Conservation (phyloP, 495 filamentous ascomycete species). For the Penicillium psychrofluorescens region DNA sequence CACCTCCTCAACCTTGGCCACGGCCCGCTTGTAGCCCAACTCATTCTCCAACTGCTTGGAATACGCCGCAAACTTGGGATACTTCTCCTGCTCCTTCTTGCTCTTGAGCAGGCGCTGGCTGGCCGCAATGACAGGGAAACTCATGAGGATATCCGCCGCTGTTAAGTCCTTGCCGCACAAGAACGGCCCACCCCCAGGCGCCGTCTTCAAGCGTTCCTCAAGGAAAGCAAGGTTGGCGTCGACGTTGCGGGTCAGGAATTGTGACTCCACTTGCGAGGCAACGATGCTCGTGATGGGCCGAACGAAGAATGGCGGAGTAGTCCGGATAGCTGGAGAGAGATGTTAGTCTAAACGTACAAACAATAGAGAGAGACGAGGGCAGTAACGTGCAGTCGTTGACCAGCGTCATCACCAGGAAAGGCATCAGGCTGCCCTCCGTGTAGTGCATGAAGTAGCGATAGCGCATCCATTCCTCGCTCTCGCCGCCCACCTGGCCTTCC, state of each 20-base stretch:
- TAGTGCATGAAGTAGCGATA: conserved; percentile 80
- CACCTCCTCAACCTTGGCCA: conserved; percentile 52
- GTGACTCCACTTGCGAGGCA: conserved; percentile 49
- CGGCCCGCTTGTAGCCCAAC: conserved; percentile 55
- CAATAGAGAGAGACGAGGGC: neutral
- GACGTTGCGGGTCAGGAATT: conserved; percentile 58
- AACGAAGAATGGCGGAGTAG: conserved; percentile 74
- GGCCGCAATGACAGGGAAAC: conserved; percentile 60
- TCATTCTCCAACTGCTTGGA: conserved; percentile 51
- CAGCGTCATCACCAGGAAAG: conserved; percentile 51
- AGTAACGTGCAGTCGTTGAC: conserved; percentile 47
- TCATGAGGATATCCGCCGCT: conserved; percentile 74
- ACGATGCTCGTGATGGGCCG: conserved; percentile 65
- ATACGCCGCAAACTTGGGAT: conserved; percentile 58
- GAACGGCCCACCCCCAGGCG: conserved; percentile 55
- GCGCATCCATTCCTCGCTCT: conserved; percentile 69
- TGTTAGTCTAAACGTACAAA: neutral
- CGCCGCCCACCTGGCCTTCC: conserved; percentile 52
- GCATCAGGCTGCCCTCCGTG: conserved; percentile 74
- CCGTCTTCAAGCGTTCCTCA: conserved; percentile 59
- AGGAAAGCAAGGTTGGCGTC: conserved; percentile 62
- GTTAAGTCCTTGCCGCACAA: conserved; percentile 67
- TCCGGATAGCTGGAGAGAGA: conserved; percentile 46
- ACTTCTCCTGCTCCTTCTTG: conserved; percentile 44
- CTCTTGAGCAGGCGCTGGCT: conserved; percentile 34